Percentiles rank a stretch among this genome's conserved stretches.
These are phyloP conservation scores for Verticillium alfalfae DNA, from an alignment of 2,329 filamentous ascomycete species.

Conservation along the genomic window DNA sequence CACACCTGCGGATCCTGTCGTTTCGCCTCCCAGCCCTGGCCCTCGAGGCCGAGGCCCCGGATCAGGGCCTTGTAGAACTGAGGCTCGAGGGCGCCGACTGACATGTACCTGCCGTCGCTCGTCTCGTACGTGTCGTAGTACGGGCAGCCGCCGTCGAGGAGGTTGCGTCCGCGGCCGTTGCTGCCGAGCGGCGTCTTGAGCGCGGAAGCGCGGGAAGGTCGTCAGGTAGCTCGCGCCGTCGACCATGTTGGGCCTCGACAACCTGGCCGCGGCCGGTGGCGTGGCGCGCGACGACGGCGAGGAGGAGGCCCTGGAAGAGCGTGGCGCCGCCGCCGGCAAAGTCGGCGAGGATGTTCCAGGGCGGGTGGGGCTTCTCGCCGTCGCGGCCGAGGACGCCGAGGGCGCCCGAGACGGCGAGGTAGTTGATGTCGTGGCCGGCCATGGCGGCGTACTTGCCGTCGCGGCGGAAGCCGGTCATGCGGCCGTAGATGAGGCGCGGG, in stretches of 20 bases:
- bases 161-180: slow-evolving; percentile 64
- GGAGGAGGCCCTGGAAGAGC: slow-evolving; percentile 74
- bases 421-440: slow-evolving; percentile 96
- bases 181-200: slow-evolving; percentile 59
- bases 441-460: slow-evolving; percentile 81
- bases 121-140: slow-evolving; percentile 91
- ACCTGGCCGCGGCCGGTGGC: slow-evolving; percentile 71
- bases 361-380: slow-evolving; percentile 67
- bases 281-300: slow-evolving; percentile 67
- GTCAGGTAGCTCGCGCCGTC: slow-evolving; percentile 78
- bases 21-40: slow-evolving; percentile 42
- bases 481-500: slow-evolving; percentile 70
- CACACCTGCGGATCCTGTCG: slow-evolving; percentile 60
- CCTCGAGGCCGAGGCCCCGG: slow-evolving; percentile 56
- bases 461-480: slow-evolving; percentile 85
- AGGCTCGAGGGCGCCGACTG: slow-evolving; percentile 86
- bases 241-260: slow-evolving; percentile 92
- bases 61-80: slow-evolving; percentile 73
- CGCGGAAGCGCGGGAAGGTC: slow-evolving; percentile 65
- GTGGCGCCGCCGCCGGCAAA: slow-evolving; percentile 85
- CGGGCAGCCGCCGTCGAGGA: slow-evolving; percentile 78
- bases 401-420: slow-evolving; percentile 81
- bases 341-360: slow-evolving; percentile 80
- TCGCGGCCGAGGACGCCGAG: slow-evolving; percentile 69
- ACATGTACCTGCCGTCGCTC: slow-evolving; percentile 70